Percentiles rank a stretch among this genome's conserved stretches.
Evolutionary conservation across 2,329 filamentous ascomycete genomes (phyloP).

Genomic region (Graphiopsis chlorocephala): DNA sequence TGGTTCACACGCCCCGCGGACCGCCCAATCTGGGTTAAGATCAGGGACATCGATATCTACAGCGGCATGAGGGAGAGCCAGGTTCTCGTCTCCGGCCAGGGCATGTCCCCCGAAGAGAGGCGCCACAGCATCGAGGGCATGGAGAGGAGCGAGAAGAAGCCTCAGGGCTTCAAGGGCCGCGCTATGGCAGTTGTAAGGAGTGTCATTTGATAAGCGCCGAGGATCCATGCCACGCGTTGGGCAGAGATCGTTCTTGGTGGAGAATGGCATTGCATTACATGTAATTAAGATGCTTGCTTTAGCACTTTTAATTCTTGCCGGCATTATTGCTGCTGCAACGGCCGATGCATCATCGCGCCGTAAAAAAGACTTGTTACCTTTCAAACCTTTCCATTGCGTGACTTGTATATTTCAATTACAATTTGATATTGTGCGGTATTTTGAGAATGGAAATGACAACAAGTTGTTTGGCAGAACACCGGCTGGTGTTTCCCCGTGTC

Average conservation of each 20-base stretch:
- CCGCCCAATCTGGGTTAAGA: constrained; percentile 31
- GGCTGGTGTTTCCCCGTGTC: background rate
- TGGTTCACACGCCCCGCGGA: constrained; percentile 25
- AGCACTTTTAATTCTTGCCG: background rate
- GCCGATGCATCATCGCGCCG: background rate
- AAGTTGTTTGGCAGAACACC: background rate
- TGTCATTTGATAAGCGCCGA: background rate
- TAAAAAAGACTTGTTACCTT: background rate
- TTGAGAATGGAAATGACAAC: background rate
- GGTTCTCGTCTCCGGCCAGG: constrained; percentile 25
- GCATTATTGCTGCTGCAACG: background rate
- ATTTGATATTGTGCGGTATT: too few relatives aligned
- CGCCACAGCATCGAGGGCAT: constrained; percentile 27
- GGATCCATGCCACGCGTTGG: background rate
- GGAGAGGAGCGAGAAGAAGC: background rate
- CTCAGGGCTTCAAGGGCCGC: background rate
- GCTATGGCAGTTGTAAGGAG: background rate
- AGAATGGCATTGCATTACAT: background rate
- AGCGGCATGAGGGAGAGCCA: constrained; percentile 35
- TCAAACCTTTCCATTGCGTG: background rate
- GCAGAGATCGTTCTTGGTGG: background rate
- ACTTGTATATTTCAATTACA: too few relatives aligned
- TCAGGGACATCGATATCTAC: constrained; percentile 38
- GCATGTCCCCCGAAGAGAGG: constrained; percentile 28
- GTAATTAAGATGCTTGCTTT: background rate